Conservation (phyloP, 352 stramenopile genomes). For the Phytophthora pluvialis region DNA sequence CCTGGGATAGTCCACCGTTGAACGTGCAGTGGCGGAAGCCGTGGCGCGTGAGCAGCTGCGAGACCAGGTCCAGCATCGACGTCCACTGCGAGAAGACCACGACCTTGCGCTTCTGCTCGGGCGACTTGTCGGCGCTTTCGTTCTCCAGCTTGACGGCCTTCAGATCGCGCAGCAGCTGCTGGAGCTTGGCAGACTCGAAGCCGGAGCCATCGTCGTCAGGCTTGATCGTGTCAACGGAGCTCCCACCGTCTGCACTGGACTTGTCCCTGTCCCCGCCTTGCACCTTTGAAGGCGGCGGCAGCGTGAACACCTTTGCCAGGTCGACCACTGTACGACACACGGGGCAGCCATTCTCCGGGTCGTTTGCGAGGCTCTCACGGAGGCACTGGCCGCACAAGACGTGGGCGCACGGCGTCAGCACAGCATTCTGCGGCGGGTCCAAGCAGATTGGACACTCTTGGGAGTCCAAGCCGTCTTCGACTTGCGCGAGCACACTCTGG, state of each 20-base stretch:
- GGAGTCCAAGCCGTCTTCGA: constrained; percentile 75
- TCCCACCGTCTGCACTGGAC: background rate
- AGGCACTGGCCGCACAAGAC: constrained; percentile 86
- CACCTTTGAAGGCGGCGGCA: constrained; percentile 33
- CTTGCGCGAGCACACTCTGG: constrained; percentile 77
- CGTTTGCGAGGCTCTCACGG: constrained; percentile 57
- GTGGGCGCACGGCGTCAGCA: constrained; percentile 89
- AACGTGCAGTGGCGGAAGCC: constrained; percentile 70
- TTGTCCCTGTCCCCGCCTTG: constrained; percentile 5
- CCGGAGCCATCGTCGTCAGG: constrained; percentile 27
- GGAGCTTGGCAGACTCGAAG: constrained; percentile 78
- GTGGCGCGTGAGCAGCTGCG: constrained; percentile 53
- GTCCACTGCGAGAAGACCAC: constrained; percentile 93
- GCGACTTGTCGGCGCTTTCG: constrained; percentile 14
- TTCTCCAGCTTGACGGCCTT: constrained; percentile 66
- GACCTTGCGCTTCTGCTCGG: constrained; percentile 69
- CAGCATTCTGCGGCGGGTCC: constrained; percentile 65
- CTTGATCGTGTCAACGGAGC: background rate
- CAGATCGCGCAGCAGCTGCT: constrained; percentile 70
- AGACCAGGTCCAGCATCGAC: constrained; percentile 88
- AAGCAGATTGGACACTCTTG: constrained; percentile 90
- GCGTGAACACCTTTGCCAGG: constrained; percentile 61
- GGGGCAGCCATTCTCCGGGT: constrained; percentile 72
- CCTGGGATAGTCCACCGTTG: constrained; percentile 75
- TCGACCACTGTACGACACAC: constrained; percentile 79